These are phyloP conservation scores for Nephelium lappaceum DNA, from an alignment of 345 rosid species.

Conservation along the genomic window DNA sequence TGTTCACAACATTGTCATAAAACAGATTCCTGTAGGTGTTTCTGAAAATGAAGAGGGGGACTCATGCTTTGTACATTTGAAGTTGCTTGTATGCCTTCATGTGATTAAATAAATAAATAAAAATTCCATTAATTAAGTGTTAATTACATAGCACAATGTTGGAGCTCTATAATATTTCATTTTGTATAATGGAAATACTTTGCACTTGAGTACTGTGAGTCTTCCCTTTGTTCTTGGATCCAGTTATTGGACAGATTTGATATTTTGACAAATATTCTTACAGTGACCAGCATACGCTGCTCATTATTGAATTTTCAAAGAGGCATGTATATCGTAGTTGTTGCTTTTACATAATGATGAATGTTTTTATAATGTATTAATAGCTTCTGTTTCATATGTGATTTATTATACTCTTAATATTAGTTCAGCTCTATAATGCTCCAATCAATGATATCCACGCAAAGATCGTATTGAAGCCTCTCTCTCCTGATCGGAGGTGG, in stretches of 20 bases:
- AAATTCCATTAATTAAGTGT: neutral
- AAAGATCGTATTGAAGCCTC: conserved; percentile 85
- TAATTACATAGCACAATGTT: neutral
- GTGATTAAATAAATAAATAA: neutral
- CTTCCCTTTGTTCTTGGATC: neutral
- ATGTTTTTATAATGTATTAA: neutral
- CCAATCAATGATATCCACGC: conserved; percentile 79
- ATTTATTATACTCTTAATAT: conserved; percentile 20
- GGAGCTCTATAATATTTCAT: neutral
- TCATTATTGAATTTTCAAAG: neutral
- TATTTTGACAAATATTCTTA: neutral
- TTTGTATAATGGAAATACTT: neutral
- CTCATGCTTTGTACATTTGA: neutral
- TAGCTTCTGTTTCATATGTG: conserved; percentile 12
- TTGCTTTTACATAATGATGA: neutral
- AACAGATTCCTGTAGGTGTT: neutral
- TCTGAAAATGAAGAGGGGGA: neutral
- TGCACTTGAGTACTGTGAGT: neutral
- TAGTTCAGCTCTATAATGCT: conserved; percentile 73
- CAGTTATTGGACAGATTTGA: neutral
- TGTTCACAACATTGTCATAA: neutral
- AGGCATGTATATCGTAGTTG: neutral
- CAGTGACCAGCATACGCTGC: neutral
- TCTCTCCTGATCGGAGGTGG: conserved; percentile 74
- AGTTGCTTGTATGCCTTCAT: neutral